Evolutionary conservation across 495 filamentous ascomycete species (phyloP).

Genomic region (Neurospora sp.): DNA sequence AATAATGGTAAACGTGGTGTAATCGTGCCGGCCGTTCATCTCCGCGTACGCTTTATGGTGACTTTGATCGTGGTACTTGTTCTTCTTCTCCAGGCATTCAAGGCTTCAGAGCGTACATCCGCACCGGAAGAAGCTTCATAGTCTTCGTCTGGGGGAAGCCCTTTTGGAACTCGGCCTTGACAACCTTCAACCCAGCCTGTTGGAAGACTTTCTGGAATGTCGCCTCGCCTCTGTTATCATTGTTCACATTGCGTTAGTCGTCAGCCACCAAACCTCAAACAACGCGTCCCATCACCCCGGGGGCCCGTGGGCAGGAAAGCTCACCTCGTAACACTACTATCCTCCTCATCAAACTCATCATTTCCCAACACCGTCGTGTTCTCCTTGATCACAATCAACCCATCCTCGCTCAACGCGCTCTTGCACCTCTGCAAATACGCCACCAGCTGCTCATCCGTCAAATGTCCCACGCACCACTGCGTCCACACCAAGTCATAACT

Average conservation of each 20-base stretch:
- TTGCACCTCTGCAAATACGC: slow-evolving; percentile 56
- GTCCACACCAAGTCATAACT: slow-evolving; percentile 59
- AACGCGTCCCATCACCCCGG: background rate
- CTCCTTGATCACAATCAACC: slow-evolving; percentile 75
- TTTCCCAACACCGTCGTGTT: slow-evolving; percentile 55
- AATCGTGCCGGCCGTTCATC: background rate
- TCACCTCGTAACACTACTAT: slow-evolving; percentile 67
- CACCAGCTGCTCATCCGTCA: slow-evolving; percentile 70
- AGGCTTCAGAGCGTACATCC: slow-evolving; percentile 56
- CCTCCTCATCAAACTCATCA: slow-evolving; percentile 68
- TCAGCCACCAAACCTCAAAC: background rate
- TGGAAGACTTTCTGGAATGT: slow-evolving; percentile 63
- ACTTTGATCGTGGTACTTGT: background rate
- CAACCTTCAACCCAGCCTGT: slow-evolving; percentile 53
- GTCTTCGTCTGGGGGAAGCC: slow-evolving; percentile 46
- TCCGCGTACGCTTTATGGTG: background rate
- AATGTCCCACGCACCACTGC: slow-evolving; percentile 89
- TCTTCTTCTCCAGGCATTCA: background rate
- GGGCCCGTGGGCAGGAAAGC: background rate
- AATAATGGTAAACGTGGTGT: background rate
- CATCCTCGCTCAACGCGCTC: slow-evolving; percentile 36
- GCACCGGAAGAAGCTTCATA: slow-evolving; percentile 51
- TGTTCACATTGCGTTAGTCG: background rate
- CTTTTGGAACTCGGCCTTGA: slow-evolving; percentile 65
- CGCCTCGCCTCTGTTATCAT: slow-evolving; percentile 44